Evolutionary conservation across 2,329 filamentous ascomycete species (phyloP), one percentile per base, ranked within the genome.

Genomic region (Ampelomyces quisqualis): DNA sequence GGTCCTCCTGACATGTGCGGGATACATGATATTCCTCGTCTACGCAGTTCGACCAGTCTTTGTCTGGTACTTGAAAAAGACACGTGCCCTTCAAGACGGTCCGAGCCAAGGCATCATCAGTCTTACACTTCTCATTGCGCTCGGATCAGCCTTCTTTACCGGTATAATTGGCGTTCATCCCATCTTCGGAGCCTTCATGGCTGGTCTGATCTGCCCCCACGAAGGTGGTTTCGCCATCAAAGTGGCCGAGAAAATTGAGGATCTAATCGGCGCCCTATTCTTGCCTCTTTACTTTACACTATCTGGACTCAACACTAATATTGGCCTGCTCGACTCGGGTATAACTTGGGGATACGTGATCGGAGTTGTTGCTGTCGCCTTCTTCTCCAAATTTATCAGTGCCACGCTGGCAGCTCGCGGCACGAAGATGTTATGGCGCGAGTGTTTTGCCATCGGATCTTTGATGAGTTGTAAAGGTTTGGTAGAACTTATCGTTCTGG

Each of bases 401-500:
- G 90, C 88, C 13, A 84, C 88, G 0, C 43, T 94, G 1, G 89
- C 90, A 6, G 90, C 91, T 1, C 80, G 82, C 23, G 61, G 81
- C 3, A 88, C 82, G 56, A 89, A 86, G 18, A 74, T 96, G 35
- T 78, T 94, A 1, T 97, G 91, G 91, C 80, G 90, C 44, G 91
- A 97, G 66, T 90, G 86, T 42, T 80, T 94, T 21, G 82, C 88
- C 1, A 93, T 97, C 53, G 91, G 91, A 10, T 82, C 85, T 11
- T 71, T 96, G 57, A 97, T 97, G 91, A 95, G 88, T 70, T 97
- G 91, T 69, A 97, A 97, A 68, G 91, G 91, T 58, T 76, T 97
- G 7, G 90, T 96, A 0, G 90, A 96, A 67, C 73, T 97, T 37
- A 96, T 97, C 65, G 90, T 96, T n/a, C 68, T 95, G 67, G 88